Base-by-base conservation (phyloP, 73 alveolate species). In the Tetrahymena thermophila region DNA sequence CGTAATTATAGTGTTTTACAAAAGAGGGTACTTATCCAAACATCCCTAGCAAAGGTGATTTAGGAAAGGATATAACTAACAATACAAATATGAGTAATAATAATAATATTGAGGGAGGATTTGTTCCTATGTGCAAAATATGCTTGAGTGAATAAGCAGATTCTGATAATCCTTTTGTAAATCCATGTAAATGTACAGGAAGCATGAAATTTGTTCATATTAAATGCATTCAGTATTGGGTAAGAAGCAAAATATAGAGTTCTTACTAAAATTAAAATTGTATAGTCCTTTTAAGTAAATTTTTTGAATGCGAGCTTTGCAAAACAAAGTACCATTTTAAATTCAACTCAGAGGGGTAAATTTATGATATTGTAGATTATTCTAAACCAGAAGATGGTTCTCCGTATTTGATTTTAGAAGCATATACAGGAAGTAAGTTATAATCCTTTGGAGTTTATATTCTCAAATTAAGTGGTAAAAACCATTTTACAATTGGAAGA, bases 171-270 rank as follows among this genome's bases (percentile, higher is more conserved):
- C 98, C 98, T 19, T 85, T 97, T 11, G 85, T 97, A 14, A 97
- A 94, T 85, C 98, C 98, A 34, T 97, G 98, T 85, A 94, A 94
- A 55, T 97, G 98, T 85, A 95, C 97, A 16, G 98, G 98, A 89
- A 94, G 98, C 17, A 95, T 97, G 94, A 97, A 96, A 95, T 95
- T 85, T 94, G 95, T 97, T 6, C 98, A 97, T 96, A 93, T 97
- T 21, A 96, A 94, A 43, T 97, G 98, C 84, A 56, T 97, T 17
- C 85, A 96, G 85, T 94, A 84, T 38, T 97, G 98, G 98, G 97
- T 97, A 5, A 97, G 96, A 94, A 95, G 96, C 71, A 97, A 97
- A 93, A 94, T 96, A 85, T 96, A 96, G 34, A 95, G 83, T 94
- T 71, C 89, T 1, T 85, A 96, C 89, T 95, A 97, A 93, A 96